These are phyloP conservation scores for Allodekkera sacchari DNA, from an alignment of 805 yeast genomes.

Conservation along the genomic window DNA sequence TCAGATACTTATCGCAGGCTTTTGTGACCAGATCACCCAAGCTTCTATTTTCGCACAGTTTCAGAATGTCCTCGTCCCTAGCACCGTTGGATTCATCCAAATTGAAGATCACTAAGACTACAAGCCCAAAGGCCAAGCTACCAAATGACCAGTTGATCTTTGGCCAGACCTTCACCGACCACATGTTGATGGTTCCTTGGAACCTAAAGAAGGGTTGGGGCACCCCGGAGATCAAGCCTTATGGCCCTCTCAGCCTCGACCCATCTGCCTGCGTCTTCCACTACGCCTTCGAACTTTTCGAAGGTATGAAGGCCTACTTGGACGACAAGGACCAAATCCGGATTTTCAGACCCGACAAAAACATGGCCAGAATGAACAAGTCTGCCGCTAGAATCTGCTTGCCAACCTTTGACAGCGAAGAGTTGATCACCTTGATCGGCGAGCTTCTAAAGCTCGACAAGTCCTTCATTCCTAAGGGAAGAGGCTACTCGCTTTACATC, in stretches of 20 bases:
- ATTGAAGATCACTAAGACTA: constrained; percentile 37
- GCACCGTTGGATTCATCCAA: constrained; percentile 48
- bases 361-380: constrained; percentile 84
- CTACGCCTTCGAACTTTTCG: constrained; percentile 91
- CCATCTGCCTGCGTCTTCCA: constrained; percentile 91
- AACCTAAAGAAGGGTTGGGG: constrained; percentile 72
- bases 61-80: constrained; percentile 17
- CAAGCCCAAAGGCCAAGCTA: constrained; percentile 43
- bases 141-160: constrained; percentile 60
- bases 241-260: constrained; percentile 65
- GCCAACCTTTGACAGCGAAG: constrained; percentile 77
- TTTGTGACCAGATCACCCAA: too few relatives aligned
- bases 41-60: too few relatives aligned
- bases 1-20: too few relatives aligned
- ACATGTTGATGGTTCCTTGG: constrained; percentile 88
- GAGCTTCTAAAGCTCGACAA: constrained; percentile 69
- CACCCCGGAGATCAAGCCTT: constrained; percentile 81
- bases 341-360: constrained; percentile 85
- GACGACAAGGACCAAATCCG: constrained; percentile 59
- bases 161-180: constrained; percentile 76
- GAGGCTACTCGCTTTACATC: constrained; percentile 85
- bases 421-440: constrained; percentile 66
- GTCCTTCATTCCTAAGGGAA: constrained; percentile 72
- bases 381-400: constrained; percentile 85
- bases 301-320: constrained; percentile 89